These are phyloP conservation scores for Leccinum griseonigrum DNA, from an alignment of 1,284 basidiomycete species.

Conservation along the genomic window DNA sequence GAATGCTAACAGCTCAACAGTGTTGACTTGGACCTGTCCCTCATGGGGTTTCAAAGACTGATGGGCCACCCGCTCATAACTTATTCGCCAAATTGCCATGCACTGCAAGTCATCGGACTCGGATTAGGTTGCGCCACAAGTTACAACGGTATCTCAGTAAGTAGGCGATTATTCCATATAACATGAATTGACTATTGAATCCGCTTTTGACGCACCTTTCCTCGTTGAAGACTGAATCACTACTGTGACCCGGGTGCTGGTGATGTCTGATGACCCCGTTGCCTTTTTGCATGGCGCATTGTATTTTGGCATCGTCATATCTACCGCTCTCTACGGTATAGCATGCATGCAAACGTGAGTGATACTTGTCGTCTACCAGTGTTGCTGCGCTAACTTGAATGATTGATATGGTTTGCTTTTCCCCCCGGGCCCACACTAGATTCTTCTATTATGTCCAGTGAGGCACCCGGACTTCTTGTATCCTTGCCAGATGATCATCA, in stretches of 20 bases:
- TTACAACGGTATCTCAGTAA: no score
- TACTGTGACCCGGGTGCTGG: not conserved
- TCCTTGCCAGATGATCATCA: not conserved
- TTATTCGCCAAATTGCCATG: no score
- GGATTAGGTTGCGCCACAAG: not conserved
- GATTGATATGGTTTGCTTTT: not conserved
- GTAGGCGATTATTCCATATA: not conserved
- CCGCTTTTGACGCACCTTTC: not conserved
- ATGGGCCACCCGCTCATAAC: no score
- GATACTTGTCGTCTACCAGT: not conserved
- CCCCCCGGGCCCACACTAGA: not conserved
- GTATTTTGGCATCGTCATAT: constrained; percentile 3
- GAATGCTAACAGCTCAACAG: no score
- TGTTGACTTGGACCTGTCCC: no score
- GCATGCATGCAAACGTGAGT: not conserved
- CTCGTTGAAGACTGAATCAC: not conserved
- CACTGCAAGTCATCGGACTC: not conserved
- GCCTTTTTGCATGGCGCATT: not conserved
- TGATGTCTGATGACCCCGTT: not conserved
- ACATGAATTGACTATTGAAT: not conserved
- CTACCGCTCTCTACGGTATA: not conserved
- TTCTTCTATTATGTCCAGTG: constrained; percentile 5
- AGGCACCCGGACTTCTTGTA: not conserved
- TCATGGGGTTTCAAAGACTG: no score
- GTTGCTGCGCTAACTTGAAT: not conserved